These are phyloP conservation scores for Hirschioporus abietinus DNA, from an alignment of 768 basidiomycete genomes.

Conservation along the genomic window DNA sequence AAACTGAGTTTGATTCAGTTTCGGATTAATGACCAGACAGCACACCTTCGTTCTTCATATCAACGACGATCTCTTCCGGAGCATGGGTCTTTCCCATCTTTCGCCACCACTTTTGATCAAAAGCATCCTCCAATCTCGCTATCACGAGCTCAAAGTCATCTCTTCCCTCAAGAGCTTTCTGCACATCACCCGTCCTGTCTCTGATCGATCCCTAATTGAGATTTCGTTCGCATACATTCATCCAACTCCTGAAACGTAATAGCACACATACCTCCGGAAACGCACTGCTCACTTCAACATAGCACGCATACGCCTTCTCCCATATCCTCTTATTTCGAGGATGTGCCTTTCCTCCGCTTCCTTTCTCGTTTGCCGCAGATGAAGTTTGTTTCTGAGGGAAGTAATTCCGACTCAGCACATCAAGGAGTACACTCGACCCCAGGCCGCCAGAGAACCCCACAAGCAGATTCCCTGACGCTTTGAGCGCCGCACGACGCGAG, in stretches of 20 bases:
- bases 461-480: slow-evolving; percentile 62
- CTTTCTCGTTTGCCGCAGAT: slow-evolving; percentile 20
- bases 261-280: slow-evolving; percentile 49
- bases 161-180: slow-evolving; percentile 40
- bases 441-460: slow-evolving; percentile 77
- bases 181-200: slow-evolving; percentile 51
- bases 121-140: slow-evolving; percentile 68
- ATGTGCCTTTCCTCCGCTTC: slow-evolving; percentile 58
- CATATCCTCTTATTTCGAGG: slow-evolving; percentile 59
- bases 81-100: slow-evolving; percentile 26
- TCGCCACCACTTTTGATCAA: slow-evolving; percentile 65
- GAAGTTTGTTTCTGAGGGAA: slow-evolving; percentile 25
- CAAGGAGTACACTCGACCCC: slow-evolving; percentile 66
- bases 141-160: slow-evolving; percentile 52
- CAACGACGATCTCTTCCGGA: slow-evolving; percentile 32
- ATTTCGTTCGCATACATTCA: not conserved
- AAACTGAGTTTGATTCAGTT: slow-evolving; percentile 1
- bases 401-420: slow-evolving; percentile 59
- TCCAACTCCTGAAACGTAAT: not conserved
- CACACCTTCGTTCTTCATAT: slow-evolving; percentile 50
- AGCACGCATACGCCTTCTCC: slow-evolving; percentile 58
- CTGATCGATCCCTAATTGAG: slow-evolving; percentile 33
- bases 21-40: slow-evolving; percentile 5
- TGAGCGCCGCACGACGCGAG: slow-evolving; percentile 52
- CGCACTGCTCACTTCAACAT: slow-evolving; percentile 62